Percentiles rank a stretch among this genome's conserved stretches.
Conservation (phyloP, 2,329 filamentous ascomycete species). For the Penicillium sp. region DNA sequence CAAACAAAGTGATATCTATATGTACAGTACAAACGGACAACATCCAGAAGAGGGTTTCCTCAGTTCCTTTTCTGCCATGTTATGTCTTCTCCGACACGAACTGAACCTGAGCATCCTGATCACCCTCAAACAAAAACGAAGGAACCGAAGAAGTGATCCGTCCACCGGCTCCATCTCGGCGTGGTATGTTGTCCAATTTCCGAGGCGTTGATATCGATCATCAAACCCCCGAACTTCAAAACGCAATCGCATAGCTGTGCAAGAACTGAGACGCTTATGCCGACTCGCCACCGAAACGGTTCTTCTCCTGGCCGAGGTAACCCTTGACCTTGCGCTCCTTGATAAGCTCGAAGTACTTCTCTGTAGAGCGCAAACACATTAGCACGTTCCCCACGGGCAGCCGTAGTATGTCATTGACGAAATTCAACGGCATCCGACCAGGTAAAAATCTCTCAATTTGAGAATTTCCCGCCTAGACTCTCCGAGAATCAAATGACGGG, state of each 20-base stretch:
- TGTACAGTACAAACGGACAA: slow-evolving; percentile 27
- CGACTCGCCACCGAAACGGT: slow-evolving; percentile 50
- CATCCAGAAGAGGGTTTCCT: slow-evolving; percentile 11
- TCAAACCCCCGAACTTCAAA: neutral
- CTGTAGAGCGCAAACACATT: slow-evolving; percentile 39
- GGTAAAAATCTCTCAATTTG: neutral
- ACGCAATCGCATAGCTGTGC: slow-evolving; percentile 4
- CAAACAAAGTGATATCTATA: slow-evolving; percentile 31
- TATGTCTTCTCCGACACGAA: slow-evolving; percentile 4
- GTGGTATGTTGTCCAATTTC: neutral
- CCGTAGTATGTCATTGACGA: neutral
- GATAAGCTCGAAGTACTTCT: slow-evolving; percentile 65
- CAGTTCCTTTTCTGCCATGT: slow-evolving; percentile 13
- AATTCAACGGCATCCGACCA: neutral
- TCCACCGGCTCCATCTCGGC: neutral
- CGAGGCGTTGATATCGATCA: neutral
- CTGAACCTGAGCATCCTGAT: neutral
- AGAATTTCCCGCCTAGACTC: neutral
- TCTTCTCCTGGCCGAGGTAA: slow-evolving; percentile 65
- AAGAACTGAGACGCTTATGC: slow-evolving; percentile 18
- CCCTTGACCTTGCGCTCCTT: slow-evolving; percentile 65
- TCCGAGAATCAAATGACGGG: neutral
- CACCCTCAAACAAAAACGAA: neutral
- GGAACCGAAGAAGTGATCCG: neutral
- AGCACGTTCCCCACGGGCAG: neutral